phyloP scores from a whole-genome alignment of 176 grass and related monocot species.

The Carex scoparia region DNA sequence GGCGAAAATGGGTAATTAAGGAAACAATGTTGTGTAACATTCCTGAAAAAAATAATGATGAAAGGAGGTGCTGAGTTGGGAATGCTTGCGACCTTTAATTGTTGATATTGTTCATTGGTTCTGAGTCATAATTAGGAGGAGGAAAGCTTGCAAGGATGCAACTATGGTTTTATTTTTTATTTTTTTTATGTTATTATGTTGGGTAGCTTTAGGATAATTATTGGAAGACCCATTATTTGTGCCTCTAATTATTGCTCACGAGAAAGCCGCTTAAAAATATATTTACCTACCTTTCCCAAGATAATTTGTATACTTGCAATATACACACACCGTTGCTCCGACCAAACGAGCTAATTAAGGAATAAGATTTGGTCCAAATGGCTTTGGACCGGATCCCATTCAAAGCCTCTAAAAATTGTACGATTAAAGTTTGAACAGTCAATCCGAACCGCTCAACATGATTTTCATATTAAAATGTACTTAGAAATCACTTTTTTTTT shows the following conservation, averaged over 20 bases:
- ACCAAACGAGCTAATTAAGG: too few relatives aligned
- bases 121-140: slow-evolving; percentile 6
- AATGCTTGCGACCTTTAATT: background rate
- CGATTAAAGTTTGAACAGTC: too few relatives aligned
- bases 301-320: too few relatives aligned
- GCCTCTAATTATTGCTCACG: slow-evolving; percentile 17
- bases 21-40: too few relatives aligned
- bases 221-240: slow-evolving; percentile 11
- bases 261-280: background rate
- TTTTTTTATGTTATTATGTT: slow-evolving; percentile 9
- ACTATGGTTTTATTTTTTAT: slow-evolving; percentile 15
- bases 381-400: too few relatives aligned
- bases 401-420: too few relatives aligned
- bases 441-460: too few relatives aligned
- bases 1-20: too few relatives aligned
- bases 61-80: background rate
- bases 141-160: slow-evolving; percentile 9
- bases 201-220: slow-evolving; percentile 12
- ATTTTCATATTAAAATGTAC: too few relatives aligned
- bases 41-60: background rate
- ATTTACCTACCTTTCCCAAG: background rate
- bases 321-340: too few relatives aligned
- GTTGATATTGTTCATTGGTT: background rate
- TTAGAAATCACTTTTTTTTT: too few relatives aligned
- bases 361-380: too few relatives aligned